Conservation (phyloP, 2,329 filamentous ascomycete genomes). For the Chrysoporthe cubensis region DNA sequence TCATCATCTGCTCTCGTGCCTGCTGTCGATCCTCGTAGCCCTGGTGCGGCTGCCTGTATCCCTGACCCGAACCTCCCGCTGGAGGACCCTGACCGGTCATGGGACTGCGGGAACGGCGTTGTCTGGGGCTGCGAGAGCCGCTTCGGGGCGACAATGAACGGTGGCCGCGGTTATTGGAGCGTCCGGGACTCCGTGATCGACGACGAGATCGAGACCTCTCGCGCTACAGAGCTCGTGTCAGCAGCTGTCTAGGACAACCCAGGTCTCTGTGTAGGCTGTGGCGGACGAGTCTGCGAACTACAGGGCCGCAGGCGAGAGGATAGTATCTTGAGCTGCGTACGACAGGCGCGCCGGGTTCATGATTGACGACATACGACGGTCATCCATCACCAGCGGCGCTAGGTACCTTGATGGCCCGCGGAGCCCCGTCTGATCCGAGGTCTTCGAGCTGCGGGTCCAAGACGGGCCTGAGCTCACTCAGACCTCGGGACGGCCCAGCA, state of each 20-base stretch:
- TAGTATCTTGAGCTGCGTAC: constrained; percentile 5
- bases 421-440: constrained; percentile 1
- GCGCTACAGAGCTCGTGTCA: constrained; percentile 59
- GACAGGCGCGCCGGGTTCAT: not conserved
- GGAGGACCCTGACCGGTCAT: constrained; percentile 76
- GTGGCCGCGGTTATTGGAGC: constrained; percentile 67
- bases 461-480: not conserved
- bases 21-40: constrained; percentile 81
- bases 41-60: constrained; percentile 70
- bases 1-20: constrained; percentile 95
- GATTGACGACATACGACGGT: constrained; percentile 16
- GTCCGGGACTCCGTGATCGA: constrained; percentile 83
- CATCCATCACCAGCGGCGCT: constrained; percentile 13
- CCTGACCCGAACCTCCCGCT: constrained; percentile 71
- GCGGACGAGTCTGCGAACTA: not conserved
- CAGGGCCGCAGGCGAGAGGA: not conserved
- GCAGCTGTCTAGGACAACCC: constrained; percentile 31
- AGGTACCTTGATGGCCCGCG: constrained; percentile 25
- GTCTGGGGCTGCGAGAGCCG: constrained; percentile 49
- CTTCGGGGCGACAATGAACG: constrained; percentile 59
- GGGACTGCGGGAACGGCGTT: constrained; percentile 83
- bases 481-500: not conserved
- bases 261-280: not conserved
- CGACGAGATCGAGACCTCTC: constrained; percentile 82
- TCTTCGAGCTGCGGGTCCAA: constrained; percentile 10